phyloP scores from a whole-genome alignment of 2,329 filamentous ascomycete species.

The Chalaropsis ovoidea region DNA sequence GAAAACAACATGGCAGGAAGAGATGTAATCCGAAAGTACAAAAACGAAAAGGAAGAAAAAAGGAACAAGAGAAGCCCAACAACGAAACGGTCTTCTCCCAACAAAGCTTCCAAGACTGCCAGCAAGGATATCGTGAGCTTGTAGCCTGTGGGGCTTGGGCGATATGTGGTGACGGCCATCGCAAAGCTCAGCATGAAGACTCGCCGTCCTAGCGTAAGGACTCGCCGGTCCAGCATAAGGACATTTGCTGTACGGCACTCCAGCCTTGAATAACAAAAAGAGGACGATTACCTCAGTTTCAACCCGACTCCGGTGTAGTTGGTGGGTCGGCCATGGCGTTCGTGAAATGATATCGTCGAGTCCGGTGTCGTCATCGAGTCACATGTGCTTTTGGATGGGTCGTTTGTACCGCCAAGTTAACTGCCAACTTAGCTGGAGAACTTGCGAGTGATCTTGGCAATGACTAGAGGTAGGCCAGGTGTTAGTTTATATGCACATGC shows the following conservation, averaged over 20 bases:
- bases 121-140: background rate
- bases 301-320: background rate
- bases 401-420: background rate
- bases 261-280: background rate
- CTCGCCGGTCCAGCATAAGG: background rate
- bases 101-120: background rate
- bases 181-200: background rate
- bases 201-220: background rate
- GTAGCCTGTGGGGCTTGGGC: background rate
- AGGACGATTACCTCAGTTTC: background rate
- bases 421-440: constrained; percentile 53
- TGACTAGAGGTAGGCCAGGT: constrained; percentile 49
- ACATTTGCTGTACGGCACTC: background rate
- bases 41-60: constrained; percentile 11
- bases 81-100: background rate
- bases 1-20: constrained; percentile 17
- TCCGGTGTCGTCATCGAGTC: background rate
- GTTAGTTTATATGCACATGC: constrained; percentile 25
- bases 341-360: background rate
- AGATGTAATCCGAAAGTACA: constrained; percentile 4
- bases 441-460: constrained; percentile 86
- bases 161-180: background rate
- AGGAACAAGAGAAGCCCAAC: background rate
- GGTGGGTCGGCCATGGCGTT: background rate
- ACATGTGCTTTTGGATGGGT: background rate